A percentile compares a stretch with the other conserved stretches of the same genome.
Evolutionary conservation across 2,329 filamentous ascomycete species (phyloP).

Genomic region (Cladosporium sp.): DNA sequence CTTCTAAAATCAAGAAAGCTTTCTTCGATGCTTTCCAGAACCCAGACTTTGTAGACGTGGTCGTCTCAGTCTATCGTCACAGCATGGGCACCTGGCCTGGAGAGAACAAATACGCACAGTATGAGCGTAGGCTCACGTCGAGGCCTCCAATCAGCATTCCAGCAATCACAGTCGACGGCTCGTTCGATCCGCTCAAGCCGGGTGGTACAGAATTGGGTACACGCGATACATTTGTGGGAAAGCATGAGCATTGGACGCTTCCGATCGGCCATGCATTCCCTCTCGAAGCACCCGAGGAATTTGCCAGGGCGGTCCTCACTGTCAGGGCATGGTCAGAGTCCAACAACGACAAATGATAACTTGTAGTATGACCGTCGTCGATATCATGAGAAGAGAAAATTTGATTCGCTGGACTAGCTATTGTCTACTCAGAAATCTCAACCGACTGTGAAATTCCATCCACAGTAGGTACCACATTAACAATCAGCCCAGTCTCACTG

Average conservation of each 20-base stretch:
- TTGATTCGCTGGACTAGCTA: background rate
- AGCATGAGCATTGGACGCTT: background rate
- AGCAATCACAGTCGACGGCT: background rate
- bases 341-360: too few species aligned
- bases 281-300: background rate
- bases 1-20: background rate
- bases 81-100: background rate
- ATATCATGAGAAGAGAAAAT: too few species aligned
- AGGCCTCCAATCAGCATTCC: background rate
- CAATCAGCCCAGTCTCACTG: conserved; percentile 34
- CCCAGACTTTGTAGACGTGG: background rate
- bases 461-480: conserved; percentile 36
- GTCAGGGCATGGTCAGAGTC: background rate
- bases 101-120: background rate
- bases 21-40: background rate
- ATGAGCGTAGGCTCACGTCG: background rate
- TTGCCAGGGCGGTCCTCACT: background rate
- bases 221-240: background rate
- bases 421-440: background rate
- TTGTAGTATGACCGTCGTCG: too few species aligned
- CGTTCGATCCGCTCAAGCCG: background rate
- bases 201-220: background rate
- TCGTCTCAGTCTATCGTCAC: background rate
- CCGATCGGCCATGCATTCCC: background rate
- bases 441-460: conserved; percentile 18